Evolutionary conservation across 352 stramenopile species (phyloP).

Genomic region (Discostella stelligera): DNA sequence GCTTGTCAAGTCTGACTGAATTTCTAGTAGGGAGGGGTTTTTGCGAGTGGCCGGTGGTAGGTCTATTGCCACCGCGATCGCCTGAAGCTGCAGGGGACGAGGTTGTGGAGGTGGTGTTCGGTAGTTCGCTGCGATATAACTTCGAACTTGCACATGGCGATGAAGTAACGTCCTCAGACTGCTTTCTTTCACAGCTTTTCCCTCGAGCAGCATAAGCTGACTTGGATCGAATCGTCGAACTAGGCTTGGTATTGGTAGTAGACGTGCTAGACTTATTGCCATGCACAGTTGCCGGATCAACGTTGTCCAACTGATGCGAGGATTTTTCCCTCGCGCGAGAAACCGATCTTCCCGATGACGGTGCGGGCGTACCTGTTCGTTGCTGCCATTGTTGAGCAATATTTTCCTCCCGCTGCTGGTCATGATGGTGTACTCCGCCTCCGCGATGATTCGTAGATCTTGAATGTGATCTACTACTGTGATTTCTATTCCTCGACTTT

Average conservation of each 20-base stretch:
- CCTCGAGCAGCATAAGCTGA: not conserved
- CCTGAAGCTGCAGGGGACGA: not conserved
- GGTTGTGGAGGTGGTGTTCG: not conserved
- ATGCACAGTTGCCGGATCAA: not conserved
- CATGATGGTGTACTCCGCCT: not conserved
- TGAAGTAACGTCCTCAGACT: not conserved
- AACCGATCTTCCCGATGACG: not conserved
- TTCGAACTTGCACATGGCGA: not conserved
- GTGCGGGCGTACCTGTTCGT: not conserved
- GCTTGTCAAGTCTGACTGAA: slow-evolving; percentile 7
- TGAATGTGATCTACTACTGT: not conserved
- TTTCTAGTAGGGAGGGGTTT: not conserved
- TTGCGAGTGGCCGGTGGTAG: not conserved
- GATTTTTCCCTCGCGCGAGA: not conserved
- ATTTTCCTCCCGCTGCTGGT: not conserved
- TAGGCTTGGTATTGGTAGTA: not conserved
- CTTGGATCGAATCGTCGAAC: not conserved
- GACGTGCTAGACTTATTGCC: not conserved
- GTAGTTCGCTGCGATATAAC: not conserved
- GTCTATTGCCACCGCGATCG: not conserved
- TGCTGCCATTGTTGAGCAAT: not conserved
- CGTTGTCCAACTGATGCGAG: not conserved
- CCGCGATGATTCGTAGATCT: not conserved
- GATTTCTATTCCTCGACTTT: not conserved
- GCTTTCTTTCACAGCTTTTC: not conserved